These are phyloP conservation scores for Fraxinus floribunda DNA, from an alignment of 305 asterid species.

Conservation along the genomic window DNA sequence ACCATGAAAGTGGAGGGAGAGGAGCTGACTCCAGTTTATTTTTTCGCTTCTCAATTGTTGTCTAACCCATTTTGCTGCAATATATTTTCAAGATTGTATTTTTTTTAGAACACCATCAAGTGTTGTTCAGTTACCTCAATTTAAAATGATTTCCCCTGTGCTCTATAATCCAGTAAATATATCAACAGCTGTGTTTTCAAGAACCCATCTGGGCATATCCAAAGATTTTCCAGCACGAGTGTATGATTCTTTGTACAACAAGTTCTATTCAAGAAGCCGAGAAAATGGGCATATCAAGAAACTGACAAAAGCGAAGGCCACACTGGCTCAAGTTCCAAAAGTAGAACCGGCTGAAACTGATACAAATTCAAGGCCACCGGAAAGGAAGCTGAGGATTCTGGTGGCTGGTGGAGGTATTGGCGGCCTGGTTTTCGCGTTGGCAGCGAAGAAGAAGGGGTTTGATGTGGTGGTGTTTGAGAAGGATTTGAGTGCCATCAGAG, in stretches of 20 bases:
- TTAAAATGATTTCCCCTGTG: conserved; percentile 43
- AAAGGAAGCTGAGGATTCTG: conserved; percentile 62
- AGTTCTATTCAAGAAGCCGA: conserved; percentile 13
- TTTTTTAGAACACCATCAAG: neutral
- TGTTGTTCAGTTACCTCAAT: neutral
- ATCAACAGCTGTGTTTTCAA: conserved; percentile 39
- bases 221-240: conserved; percentile 51
- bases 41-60: neutral
- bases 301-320: conserved; percentile 29
- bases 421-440: conserved; percentile 86
- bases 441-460: conserved; percentile 75
- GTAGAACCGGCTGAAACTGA: conserved; percentile 20
- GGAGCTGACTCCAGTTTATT: neutral
- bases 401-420: conserved; percentile 98
- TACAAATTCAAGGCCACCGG: conserved; percentile 21
- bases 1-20: neutral
- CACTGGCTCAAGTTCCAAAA: conserved; percentile 27
- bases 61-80: neutral
- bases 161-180: conserved; percentile 48
- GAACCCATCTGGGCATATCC: conserved; percentile 29
- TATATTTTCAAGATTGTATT: neutral
- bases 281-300: conserved; percentile 37
- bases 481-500: conserved; percentile 93
- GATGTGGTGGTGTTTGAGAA: conserved; percentile 85
- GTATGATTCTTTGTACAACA: conserved; percentile 32